Percentiles rank a stretch among this genome's conserved stretches.
Conservation (phyloP, 306 rosid genomes). For the Rosa persica region DNA sequence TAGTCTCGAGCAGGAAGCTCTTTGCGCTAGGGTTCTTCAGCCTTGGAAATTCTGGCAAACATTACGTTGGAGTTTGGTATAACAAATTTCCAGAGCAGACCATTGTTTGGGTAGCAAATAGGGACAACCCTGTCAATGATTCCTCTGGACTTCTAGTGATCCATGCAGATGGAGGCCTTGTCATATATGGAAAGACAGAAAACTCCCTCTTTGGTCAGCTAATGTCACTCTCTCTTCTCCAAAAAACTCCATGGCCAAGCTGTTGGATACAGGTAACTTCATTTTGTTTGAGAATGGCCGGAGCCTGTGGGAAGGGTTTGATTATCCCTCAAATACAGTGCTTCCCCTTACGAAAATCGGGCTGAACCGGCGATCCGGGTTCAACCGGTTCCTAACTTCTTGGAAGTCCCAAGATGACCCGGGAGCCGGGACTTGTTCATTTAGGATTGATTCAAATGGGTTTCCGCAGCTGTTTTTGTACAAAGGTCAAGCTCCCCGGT, state of each 20-base stretch:
- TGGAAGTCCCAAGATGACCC: conserved; percentile 48
- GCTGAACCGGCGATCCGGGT: conserved; percentile 8
- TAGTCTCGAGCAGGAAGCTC: conserved; percentile 36
- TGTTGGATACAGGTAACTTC: conserved; percentile 26
- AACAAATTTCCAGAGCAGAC: conserved; percentile 25
- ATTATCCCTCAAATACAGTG: conserved; percentile 33
- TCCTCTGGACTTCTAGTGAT: conserved; percentile 28
- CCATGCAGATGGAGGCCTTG: conserved; percentile 16
- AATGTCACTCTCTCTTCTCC: conserved; percentile 5
- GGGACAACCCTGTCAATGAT: conserved; percentile 40
- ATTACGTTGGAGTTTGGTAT: conserved; percentile 59
- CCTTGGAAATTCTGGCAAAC: conserved; percentile 29
- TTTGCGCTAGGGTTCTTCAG: conserved; percentile 71
- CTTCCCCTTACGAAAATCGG: conserved; percentile 40
- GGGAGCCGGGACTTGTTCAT: conserved; percentile 28
- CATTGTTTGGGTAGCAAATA: conserved; percentile 70
- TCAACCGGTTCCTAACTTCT: conserved; percentile 21
- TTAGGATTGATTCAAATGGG: conserved; percentile 28
- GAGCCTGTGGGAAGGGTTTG: conserved; percentile 53
- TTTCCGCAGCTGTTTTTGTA: conserved; percentile 32
- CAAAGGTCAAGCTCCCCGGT: conserved; percentile 2
- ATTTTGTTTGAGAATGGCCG: conserved; percentile 1
- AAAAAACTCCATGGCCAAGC: conserved; percentile 23
- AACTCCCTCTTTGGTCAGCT: conserved; percentile 15
- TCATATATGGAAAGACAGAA: conserved; percentile 2